Evolutionary conservation across 176 grass and related monocot species (phyloP).

Genomic region (Eragrostis curvula): DNA sequence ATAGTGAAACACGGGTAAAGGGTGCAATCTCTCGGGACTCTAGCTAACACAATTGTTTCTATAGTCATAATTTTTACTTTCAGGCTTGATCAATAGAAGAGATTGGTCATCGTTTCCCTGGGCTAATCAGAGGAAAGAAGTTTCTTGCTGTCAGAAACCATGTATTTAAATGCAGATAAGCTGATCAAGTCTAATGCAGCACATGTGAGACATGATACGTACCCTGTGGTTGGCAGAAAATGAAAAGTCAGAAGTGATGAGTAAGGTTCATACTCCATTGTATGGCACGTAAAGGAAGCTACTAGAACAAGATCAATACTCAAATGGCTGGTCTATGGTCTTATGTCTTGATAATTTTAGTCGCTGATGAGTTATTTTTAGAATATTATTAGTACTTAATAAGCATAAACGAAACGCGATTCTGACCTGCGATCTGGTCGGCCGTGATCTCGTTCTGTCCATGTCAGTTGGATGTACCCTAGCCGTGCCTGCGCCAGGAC

Average conservation of each 20-base stretch:
- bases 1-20: no score
- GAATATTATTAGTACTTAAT: no score
- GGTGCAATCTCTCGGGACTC: no score
- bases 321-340: background rate
- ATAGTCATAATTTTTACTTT: no score
- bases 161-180: background rate
- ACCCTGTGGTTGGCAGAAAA: no score
- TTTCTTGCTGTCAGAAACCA: background rate
- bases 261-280: no score
- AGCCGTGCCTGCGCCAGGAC: background rate
- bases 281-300: background rate
- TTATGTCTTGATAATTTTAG: background rate
- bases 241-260: no score
- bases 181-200: background rate
- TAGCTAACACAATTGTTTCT: no score
- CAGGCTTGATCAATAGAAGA: no score
- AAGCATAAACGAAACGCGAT: background rate
- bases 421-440: background rate
- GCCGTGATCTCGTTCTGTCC: background rate
- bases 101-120: no score
- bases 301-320: background rate
- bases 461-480: background rate
- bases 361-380: no score
- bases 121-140: no score
- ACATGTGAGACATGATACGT: background rate